Conservation (phyloP, 192 early-diverging fungal species). For the Geranomyces michiganensis region DNA sequence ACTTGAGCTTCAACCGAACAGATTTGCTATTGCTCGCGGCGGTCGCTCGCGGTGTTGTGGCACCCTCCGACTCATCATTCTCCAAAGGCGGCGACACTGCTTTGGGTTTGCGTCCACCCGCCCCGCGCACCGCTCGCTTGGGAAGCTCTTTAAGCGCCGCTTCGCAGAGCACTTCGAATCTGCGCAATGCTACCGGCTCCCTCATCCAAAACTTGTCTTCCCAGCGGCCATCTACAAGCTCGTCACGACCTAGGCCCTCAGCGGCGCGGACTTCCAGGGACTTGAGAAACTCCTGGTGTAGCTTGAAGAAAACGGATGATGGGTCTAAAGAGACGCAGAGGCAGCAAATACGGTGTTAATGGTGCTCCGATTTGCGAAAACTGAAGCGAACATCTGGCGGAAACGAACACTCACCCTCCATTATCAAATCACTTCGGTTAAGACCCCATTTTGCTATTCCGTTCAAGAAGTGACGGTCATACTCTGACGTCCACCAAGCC, state of each 20-base stretch:
- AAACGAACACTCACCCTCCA: conserved; percentile 59
- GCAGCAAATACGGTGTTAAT: conserved; percentile 1
- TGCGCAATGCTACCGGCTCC: conserved; percentile 47
- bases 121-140: no score
- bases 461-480: conserved; percentile 69
- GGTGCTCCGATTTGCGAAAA: background rate
- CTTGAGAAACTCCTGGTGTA: conserved; percentile 49
- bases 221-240: conserved; percentile 43
- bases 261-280: conserved; percentile 33
- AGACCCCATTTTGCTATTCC: conserved; percentile 74
- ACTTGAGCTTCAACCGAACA: conserved; percentile 29
- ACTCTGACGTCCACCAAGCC: conserved; percentile 76
- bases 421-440: conserved; percentile 67
- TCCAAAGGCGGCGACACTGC: conserved; percentile 21
- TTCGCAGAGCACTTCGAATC: conserved; percentile 51
- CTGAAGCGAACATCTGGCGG: background rate
- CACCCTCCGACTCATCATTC: conserved; percentile 1
- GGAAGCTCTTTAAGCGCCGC: conserved; percentile 37
- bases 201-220: conserved; percentile 60
- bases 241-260: conserved; percentile 18
- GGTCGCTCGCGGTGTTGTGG: background rate
- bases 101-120: conserved; percentile 17
- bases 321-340: conserved; percentile 34
- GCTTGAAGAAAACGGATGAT: conserved; percentile 41
- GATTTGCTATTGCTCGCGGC: conserved; percentile 23